Evolutionary conservation across 140 eudicot genomes (phyloP).

Genomic region (Anethum foeniculum): DNA sequence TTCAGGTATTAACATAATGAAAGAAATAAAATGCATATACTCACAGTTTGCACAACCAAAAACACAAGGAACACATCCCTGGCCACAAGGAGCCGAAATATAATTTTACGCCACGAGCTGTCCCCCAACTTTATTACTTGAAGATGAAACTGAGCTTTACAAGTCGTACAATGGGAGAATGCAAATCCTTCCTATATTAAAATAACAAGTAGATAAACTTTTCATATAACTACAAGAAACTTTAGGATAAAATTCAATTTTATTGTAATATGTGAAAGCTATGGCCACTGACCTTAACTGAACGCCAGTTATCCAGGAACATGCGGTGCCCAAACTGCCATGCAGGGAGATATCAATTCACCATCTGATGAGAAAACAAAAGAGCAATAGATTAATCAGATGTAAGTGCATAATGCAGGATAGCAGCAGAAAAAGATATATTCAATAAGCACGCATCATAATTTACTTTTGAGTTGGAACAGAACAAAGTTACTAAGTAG

Average conservation of each 20-base stretch:
- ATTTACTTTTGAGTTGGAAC: not conserved
- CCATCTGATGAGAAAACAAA: constrained; percentile 35
- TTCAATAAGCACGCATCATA: not conserved
- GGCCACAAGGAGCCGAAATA: constrained; percentile 83
- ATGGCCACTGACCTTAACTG: constrained; percentile 56
- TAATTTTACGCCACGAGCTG: constrained; percentile 70
- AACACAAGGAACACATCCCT: constrained; percentile 73
- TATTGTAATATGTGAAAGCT: not conserved
- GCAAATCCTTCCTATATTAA: constrained; percentile 73
- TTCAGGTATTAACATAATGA: no score
- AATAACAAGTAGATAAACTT: constrained; percentile 1
- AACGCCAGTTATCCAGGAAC: constrained; percentile 92
- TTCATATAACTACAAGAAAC: not conserved
- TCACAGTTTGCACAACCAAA: constrained; percentile 63
- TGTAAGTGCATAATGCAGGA: not conserved
- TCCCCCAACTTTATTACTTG: constrained; percentile 53
- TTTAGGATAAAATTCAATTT: not conserved
- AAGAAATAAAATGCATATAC: no score
- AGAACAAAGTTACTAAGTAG: not conserved
- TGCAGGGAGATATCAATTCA: constrained; percentile 89
- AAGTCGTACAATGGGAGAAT: constrained; percentile 89
- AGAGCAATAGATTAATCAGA: not conserved
- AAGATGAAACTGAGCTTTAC: constrained; percentile 90
- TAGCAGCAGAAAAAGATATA: constrained; percentile 4
- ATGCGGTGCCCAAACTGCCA: constrained; percentile 90